phyloP scores from a whole-genome alignment of 495 filamentous ascomycete genomes.

The Aspergillus bertholletiae region DNA sequence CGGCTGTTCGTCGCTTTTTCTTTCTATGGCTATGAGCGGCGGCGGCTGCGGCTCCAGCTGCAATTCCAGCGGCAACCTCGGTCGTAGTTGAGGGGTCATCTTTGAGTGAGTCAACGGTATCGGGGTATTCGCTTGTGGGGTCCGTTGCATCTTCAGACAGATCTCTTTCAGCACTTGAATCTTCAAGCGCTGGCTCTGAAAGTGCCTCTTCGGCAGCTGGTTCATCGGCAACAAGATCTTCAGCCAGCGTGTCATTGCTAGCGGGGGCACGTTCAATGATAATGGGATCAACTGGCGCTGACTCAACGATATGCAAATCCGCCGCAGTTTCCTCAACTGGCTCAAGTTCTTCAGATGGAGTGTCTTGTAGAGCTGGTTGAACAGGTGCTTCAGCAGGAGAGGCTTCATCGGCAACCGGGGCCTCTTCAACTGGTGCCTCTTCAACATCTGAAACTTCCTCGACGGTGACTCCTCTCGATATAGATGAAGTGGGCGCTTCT shows the following conservation, averaged over 20 bases:
- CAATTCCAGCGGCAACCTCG: constrained; percentile 7
- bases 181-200: constrained; percentile 7
- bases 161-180: constrained; percentile 10
- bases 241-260: constrained; percentile 8
- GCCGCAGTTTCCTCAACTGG: constrained; percentile 5
- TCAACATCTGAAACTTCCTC: constrained; percentile 1
- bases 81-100: background rate
- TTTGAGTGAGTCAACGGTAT: background rate
- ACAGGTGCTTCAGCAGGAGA: constrained; percentile 7
- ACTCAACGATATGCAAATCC: constrained; percentile 5
- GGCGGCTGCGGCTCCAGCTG: constrained; percentile 10
- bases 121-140: background rate
- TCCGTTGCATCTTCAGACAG: background rate
- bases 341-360: constrained; percentile 1
- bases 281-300: constrained; percentile 5
- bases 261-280: background rate
- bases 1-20: constrained; percentile 28
- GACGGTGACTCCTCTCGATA: constrained; percentile 10
- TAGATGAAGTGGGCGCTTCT: constrained; percentile 1
- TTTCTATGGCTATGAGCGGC: constrained; percentile 15
- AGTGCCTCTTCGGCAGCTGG: constrained; percentile 8
- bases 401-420: constrained; percentile 3
- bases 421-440: constrained; percentile 5
- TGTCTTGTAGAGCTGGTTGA: constrained; percentile 9
- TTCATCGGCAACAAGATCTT: constrained; percentile 12